Evolutionary conservation across 805 yeast species (phyloP), one percentile per base, ranked within the genome.

Genomic region (Middelhovenomyces tepae): DNA sequence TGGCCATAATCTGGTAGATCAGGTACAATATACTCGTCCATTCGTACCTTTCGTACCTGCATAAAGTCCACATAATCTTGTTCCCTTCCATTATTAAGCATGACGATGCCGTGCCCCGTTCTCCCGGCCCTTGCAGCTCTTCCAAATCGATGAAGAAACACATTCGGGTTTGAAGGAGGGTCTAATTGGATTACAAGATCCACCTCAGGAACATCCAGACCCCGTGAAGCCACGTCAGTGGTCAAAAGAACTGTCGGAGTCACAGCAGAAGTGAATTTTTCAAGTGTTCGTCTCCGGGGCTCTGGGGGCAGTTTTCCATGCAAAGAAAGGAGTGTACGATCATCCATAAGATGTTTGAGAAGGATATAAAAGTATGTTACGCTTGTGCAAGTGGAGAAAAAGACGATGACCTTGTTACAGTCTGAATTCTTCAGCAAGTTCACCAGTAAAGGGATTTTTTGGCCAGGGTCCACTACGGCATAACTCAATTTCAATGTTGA

Each of bases 141-240:
- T 15, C 98, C 98, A 57, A 89, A 82, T 52, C 98, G 70, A 55
- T 91, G 98, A 27, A 89, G 67, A 50, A 89, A 91, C 51, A 85
- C 73, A 50, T 81, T 93, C 0, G 96, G 84, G 45, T 87, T 95
- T 0, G 85, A 75, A 1, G 98, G 98, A 1, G 97, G 94, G 43
- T 91, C 97, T 16, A 89, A 46, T 53, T 91, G 98, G n/a, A 91
- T 61, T 3, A 89, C 97, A 16, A 87, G 59, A 50, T 91, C 97
- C 7, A 91, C 96, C 34, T 87, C 91, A 1, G 95, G 94, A 18
- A 91, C 78, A 61, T 91, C 98, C 15, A 91, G 72, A 27, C 98
- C 98, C 51, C 98, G 69, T 0, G 97, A 95, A 1, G 98, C 96
- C n/a, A 91, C 95, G 64, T 91, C 98, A 0, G 98, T 91, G 2